Percentiles rank a stretch among this genome's conserved stretches.
Conservation (phyloP, 2,329 filamentous ascomycete genomes). For the Pyrenophora graminea region DNA sequence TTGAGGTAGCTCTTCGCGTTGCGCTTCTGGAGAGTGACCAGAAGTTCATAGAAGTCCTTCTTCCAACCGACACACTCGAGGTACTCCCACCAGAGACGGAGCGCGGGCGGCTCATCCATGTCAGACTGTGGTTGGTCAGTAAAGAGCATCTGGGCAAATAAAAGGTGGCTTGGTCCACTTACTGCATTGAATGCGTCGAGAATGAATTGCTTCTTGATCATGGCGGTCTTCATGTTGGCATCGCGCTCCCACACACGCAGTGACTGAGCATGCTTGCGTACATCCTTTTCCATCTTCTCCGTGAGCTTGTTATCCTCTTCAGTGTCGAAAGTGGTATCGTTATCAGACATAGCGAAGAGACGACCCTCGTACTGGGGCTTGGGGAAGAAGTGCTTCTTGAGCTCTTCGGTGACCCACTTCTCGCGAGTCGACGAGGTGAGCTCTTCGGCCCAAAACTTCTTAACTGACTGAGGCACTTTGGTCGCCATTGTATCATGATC, state of each 20-base stretch:
- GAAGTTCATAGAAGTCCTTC: constrained; percentile 48
- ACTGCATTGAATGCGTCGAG: constrained; percentile 47
- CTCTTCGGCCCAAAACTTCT: constrained; percentile 47
- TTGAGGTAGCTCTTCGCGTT: constrained; percentile 4
- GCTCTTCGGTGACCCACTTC: constrained; percentile 48
- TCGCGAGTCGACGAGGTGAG: constrained; percentile 44
- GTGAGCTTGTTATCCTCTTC: constrained; percentile 27
- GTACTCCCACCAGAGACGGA: constrained; percentile 56
- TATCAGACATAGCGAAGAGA: constrained; percentile 18
- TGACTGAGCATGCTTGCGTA: constrained; percentile 42
- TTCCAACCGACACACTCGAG: constrained; percentile 51
- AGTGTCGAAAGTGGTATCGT: constrained; percentile 19
- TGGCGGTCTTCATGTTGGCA: constrained; percentile 38
- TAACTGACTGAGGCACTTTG: constrained; percentile 46
- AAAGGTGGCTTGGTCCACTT: constrained; percentile 15
- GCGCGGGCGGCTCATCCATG: constrained; percentile 45
- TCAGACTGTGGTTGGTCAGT: constrained; percentile 38
- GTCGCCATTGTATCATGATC: constrained; percentile 49
- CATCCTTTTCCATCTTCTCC: constrained; percentile 33
- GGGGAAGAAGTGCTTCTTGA: constrained; percentile 51
- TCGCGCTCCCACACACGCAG: constrained; percentile 50
- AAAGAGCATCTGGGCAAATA: not conserved
- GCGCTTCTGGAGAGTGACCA: constrained; percentile 37
- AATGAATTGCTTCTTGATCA: constrained; percentile 46
- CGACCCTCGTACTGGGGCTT: constrained; percentile 48